These are phyloP conservation scores for Boletellus sp. DNA, from an alignment of 1,284 basidiomycete genomes.

Conservation along the genomic window DNA sequence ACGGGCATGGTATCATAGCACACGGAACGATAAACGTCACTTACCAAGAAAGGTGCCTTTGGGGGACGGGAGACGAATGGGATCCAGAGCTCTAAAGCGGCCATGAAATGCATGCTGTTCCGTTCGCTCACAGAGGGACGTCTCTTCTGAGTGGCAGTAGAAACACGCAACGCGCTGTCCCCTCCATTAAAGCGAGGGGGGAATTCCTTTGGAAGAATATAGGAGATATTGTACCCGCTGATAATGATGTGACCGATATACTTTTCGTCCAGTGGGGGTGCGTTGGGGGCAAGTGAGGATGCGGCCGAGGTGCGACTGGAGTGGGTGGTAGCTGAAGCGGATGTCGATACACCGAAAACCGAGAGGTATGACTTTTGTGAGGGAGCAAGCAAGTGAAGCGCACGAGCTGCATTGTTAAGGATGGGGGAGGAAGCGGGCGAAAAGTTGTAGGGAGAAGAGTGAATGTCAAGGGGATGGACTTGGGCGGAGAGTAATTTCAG, in stretches of 20 bases:
- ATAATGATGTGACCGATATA: constrained; percentile 74
- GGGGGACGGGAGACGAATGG: constrained; percentile 66
- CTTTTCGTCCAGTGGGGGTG: constrained; percentile 50
- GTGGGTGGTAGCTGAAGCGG: constrained; percentile 33
- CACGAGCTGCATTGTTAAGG: constrained; percentile 63
- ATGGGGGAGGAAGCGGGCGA: constrained; percentile 60
- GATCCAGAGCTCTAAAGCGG: constrained; percentile 70
- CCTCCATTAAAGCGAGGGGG: constrained; percentile 44
- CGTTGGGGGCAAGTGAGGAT: constrained; percentile 28
- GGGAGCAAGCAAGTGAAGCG: constrained; percentile 61
- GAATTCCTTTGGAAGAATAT: constrained; percentile 70
- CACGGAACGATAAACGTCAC: constrained; percentile 22
- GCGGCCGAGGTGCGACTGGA: constrained; percentile 37
- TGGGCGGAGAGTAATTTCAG: constrained; percentile 67
- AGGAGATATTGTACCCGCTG: constrained; percentile 71
- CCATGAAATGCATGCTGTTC: constrained; percentile 67
- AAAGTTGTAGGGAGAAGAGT: constrained; percentile 71
- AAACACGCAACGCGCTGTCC: constrained; percentile 31
- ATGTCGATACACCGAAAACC: constrained; percentile 44
- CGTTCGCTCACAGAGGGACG: constrained; percentile 55
- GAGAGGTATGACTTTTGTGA: constrained; percentile 57
- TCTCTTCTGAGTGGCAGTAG: constrained; percentile 39
- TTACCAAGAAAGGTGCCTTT: constrained; percentile 65
- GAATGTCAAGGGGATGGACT: constrained; percentile 69
- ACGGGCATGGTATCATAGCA: constrained; percentile 3